Conservation (phyloP, 116 monocot genomes). For the Dioscorea cayenensis region DNA sequence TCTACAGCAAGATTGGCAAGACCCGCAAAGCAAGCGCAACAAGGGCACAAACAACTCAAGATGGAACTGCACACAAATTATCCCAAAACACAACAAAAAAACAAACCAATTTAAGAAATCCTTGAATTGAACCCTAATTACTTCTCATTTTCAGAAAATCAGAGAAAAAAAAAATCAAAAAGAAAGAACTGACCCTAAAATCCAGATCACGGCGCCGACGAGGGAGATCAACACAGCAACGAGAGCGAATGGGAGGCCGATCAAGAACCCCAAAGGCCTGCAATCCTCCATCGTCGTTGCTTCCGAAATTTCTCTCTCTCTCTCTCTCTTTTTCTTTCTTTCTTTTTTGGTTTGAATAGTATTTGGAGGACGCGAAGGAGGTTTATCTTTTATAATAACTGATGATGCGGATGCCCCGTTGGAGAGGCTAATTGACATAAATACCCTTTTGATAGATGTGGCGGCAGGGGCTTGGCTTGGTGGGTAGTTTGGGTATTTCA, state of each 20-base stretch:
- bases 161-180: not conserved
- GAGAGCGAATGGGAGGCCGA: slow-evolving; percentile 66
- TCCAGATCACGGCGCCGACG: slow-evolving; percentile 59
- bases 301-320: slow-evolving; percentile 1
- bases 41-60: slow-evolving; percentile 51
- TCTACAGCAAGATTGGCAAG: slow-evolving; percentile 39
- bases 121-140: not conserved
- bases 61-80: slow-evolving; percentile 18
- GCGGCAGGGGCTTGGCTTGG: too few relatives aligned
- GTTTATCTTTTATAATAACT: not conserved
- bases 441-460: too few relatives aligned
- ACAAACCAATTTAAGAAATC: not conserved
- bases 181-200: slow-evolving; percentile 48
- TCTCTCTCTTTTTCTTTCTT: slow-evolving; percentile 1
- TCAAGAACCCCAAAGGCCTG: slow-evolving; percentile 72
- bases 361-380: not conserved
- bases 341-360: not conserved
- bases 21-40: slow-evolving; percentile 41
- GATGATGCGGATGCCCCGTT: not conserved
- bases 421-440: too few relatives aligned
- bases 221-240: slow-evolving; percentile 50
- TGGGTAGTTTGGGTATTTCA: too few relatives aligned
- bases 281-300: slow-evolving; percentile 34
- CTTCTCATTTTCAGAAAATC: not conserved
- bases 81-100: not conserved